Percentiles rank a stretch among this genome's conserved stretches.
These are phyloP conservation scores for Abrus pulchellus DNA, from an alignment of 306 rosid species.

Conservation along the genomic window DNA sequence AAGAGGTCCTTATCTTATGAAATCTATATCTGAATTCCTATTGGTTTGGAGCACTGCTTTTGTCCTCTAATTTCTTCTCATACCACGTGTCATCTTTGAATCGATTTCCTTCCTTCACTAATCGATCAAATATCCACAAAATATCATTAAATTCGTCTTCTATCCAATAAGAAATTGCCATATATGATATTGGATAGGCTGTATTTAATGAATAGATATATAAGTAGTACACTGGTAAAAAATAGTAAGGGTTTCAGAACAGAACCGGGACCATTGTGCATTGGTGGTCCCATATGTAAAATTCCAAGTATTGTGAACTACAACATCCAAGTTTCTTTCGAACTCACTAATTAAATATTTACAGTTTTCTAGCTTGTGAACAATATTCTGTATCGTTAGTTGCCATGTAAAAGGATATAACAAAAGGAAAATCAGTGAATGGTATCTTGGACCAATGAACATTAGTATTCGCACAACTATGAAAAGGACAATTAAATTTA, in stretches of 20 bases:
- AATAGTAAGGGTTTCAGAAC: no score
- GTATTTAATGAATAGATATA: not conserved
- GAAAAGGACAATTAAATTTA: no score
- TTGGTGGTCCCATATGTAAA: not conserved
- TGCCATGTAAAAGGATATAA: no score
- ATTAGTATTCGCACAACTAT: no score
- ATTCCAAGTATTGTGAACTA: no score
- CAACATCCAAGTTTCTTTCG: no score
- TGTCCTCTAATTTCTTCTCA: not conserved
- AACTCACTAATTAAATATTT: no score
- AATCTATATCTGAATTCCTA: slow-evolving; percentile 28
- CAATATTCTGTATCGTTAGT: no score
- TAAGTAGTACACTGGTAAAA: not conserved
- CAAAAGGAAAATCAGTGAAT: no score
- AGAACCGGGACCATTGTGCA: not conserved
- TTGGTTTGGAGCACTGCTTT: not conserved
- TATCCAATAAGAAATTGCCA: slow-evolving; percentile 28
- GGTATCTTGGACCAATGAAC: no score
- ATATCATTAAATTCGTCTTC: not conserved
- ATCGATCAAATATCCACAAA: not conserved
- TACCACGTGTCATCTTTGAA: not conserved
- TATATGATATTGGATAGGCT: slow-evolving; percentile 27
- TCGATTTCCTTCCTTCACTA: not conserved
- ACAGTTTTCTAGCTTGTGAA: no score
- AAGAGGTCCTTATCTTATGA: slow-evolving; percentile 14